A percentile compares a stretch with the other conserved stretches of the same genome.
Evolutionary conservation across 2,329 filamentous ascomycete genomes (phyloP).

Genomic region (Aschersonia sp.): DNA sequence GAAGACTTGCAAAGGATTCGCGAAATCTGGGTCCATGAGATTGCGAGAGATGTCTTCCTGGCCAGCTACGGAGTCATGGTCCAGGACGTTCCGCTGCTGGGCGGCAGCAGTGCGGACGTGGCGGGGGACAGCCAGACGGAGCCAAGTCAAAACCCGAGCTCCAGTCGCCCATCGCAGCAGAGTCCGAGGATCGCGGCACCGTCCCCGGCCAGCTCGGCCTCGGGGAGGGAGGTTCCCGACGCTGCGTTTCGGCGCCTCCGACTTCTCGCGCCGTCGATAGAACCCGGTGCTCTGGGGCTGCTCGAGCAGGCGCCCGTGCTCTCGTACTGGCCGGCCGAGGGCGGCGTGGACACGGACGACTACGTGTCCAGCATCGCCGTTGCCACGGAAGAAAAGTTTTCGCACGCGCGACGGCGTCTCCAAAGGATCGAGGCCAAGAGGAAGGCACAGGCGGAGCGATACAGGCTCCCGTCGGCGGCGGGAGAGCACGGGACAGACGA

Average conservation of each 20-base stretch:
- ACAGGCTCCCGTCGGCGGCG: conserved; percentile 12
- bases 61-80: conserved; percentile 20
- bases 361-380: conserved; percentile 24
- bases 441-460: conserved; percentile 19
- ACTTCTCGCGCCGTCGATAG: conserved; percentile 17
- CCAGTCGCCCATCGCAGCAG: neutral
- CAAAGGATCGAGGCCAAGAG: conserved; percentile 18
- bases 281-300: conserved; percentile 10
- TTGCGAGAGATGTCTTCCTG: conserved; percentile 19
- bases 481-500: conserved; percentile 4
- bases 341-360: conserved; percentile 16
- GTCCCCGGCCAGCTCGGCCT: conserved; percentile 3
- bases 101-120: conserved; percentile 6
- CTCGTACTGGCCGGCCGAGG: conserved; percentile 23
- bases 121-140: conserved; percentile 4
- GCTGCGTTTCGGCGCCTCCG: conserved; percentile 18
- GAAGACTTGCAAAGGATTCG: conserved; percentile 11
- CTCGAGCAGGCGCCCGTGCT: conserved; percentile 16
- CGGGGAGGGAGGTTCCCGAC: conserved; percentile 8
- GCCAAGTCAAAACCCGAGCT: neutral
- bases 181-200: conserved; percentile 3
- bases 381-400: conserved; percentile 20
- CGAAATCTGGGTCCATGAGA: conserved; percentile 14
- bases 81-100: conserved; percentile 17
- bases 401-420: conserved; percentile 17